phyloP scores from a whole-genome alignment of 768 basidiomycete genomes.

The Vararia minispora region DNA sequence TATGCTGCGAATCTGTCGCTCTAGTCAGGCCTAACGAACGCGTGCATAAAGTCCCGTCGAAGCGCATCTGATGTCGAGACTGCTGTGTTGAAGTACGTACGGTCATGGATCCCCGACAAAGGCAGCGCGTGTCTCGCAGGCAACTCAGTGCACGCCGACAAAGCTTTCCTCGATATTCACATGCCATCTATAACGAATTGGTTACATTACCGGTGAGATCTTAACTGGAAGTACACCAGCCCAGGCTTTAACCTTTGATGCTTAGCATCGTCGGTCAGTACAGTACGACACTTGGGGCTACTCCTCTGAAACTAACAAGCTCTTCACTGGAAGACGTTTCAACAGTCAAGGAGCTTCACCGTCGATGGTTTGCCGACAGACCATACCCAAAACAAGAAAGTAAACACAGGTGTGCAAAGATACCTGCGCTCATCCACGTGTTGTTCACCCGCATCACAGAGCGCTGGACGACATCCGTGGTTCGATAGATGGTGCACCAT shows the following conservation, averaged over 20 bases:
- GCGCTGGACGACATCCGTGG: slow-evolving; percentile 74
- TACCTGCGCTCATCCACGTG: neutral
- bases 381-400: slow-evolving; percentile 23
- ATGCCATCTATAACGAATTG: slow-evolving; percentile 77
- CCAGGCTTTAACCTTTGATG: slow-evolving; percentile 1
- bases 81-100: slow-evolving; percentile 64
- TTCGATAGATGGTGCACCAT: slow-evolving; percentile 54
- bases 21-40: slow-evolving; percentile 74
- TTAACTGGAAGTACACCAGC: slow-evolving; percentile 1
- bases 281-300: neutral
- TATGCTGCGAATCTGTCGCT: slow-evolving; percentile 3
- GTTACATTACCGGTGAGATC: slow-evolving; percentile 64
- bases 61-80: slow-evolving; percentile 46
- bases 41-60: slow-evolving; percentile 65
- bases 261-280: slow-evolving; percentile 60
- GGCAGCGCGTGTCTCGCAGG: slow-evolving; percentile 69
- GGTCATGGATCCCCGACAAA: slow-evolving; percentile 69
- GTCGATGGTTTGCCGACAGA: slow-evolving; percentile 54
- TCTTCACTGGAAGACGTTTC: slow-evolving; percentile 51
- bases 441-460: slow-evolving; percentile 25
- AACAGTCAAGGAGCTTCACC: slow-evolving; percentile 68
- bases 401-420: slow-evolving; percentile 48
- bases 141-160: slow-evolving; percentile 78
- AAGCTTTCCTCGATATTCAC: slow-evolving; percentile 54
- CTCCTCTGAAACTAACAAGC: neutral